A percentile compares a stretch with the other conserved stretches of the same genome.
phyloP scores from a whole-genome alignment of 306 rosid genomes.

The Potentilla sterilis region DNA sequence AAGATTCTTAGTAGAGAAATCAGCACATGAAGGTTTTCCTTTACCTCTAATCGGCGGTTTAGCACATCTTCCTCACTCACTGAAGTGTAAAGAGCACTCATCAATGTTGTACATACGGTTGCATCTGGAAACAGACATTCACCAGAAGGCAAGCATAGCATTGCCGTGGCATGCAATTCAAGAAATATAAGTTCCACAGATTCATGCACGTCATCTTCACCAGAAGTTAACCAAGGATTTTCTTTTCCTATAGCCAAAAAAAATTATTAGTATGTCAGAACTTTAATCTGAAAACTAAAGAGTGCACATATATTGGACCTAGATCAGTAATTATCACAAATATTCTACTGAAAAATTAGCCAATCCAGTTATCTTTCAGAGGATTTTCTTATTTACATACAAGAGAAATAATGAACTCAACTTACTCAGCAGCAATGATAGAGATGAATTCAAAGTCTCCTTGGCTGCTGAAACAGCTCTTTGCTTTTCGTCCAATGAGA shows the following conservation, averaged over 20 bases:
- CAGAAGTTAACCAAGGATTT: constrained; percentile 64
- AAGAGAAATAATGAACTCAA: constrained; percentile 23
- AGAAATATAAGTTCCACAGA: constrained; percentile 64
- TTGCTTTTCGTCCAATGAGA: constrained; percentile 79
- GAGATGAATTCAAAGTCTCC: constrained; percentile 71
- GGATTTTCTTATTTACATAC: constrained; percentile 1
- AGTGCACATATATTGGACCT: constrained; percentile 6
- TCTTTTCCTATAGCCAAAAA: constrained; percentile 56
- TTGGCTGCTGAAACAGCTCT: constrained; percentile 66
- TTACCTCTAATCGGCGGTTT: constrained; percentile 68
- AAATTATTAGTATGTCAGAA: constrained; percentile 16
- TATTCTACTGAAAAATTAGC: constrained; percentile 1
- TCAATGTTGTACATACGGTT: constrained; percentile 74
- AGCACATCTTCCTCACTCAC: constrained; percentile 64
- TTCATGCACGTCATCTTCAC: constrained; percentile 41
- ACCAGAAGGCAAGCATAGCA: constrained; percentile 94
- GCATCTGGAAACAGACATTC: constrained; percentile 91
- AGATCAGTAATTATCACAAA: background rate
- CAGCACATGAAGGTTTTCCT: background rate
- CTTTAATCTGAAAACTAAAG: background rate
- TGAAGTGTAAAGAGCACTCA: constrained; percentile 78
- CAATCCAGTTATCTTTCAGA: constrained; percentile 17
- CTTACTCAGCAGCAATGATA: constrained; percentile 77
- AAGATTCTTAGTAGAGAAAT: background rate
- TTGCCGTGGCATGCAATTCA: constrained; percentile 85